Evolutionary conservation across 208 protist species (phyloP).

Genomic region (Trypanosoma caninum): DNA sequence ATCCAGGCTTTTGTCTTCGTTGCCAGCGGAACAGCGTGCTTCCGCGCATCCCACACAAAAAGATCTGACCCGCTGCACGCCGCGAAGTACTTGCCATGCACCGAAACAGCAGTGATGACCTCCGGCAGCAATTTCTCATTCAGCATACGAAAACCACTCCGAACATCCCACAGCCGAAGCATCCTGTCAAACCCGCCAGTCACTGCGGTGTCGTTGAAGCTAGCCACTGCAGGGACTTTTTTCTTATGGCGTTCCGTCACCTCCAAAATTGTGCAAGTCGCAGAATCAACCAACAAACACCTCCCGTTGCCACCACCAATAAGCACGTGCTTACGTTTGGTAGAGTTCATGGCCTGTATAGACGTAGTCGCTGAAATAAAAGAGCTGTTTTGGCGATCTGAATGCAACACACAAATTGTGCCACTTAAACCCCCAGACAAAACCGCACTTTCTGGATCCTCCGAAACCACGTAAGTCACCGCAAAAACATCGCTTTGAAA

Average conservation of each 20-base stretch:
- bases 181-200: conserved; percentile 84
- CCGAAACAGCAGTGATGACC: conserved; percentile 77
- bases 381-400: conserved; percentile 80
- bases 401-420: conserved; percentile 85
- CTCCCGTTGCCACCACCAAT: conserved; percentile 79
- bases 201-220: conserved; percentile 50
- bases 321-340: conserved; percentile 60
- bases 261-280: conserved; percentile 57
- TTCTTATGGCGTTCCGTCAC: conserved; percentile 66
- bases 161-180: conserved; percentile 79
- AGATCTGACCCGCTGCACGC: conserved; percentile 81
- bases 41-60: conserved; percentile 80
- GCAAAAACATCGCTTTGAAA: conserved; percentile 90
- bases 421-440: conserved; percentile 82
- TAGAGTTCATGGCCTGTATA: conserved; percentile 81
- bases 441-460: conserved; percentile 72
- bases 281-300: conserved; percentile 76
- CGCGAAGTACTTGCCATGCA: conserved; percentile 58
- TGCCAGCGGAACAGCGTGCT: conserved; percentile 48
- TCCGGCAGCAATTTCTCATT: conserved; percentile 54
- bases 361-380: conserved; percentile 82
- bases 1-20: conserved; percentile 77
- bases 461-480: conserved; percentile 72
- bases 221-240: conserved; percentile 83
- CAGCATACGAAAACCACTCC: conserved; percentile 57